A percentile compares a stretch with the other conserved stretches of the same genome.
Evolutionary conservation across 139 green algal genomes (phyloP).

Genomic region (Picochlorum sp.): DNA sequence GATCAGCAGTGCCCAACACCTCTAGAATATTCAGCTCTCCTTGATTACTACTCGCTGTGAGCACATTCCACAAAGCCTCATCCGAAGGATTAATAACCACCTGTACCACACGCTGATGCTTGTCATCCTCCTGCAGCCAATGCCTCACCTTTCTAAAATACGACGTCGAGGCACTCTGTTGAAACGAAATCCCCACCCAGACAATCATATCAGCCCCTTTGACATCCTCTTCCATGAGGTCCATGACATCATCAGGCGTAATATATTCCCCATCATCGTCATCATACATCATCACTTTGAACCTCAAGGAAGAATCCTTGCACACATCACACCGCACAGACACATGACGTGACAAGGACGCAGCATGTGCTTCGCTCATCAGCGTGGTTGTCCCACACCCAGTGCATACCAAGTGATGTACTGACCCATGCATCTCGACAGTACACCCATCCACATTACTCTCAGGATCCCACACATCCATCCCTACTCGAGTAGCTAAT

Average conservation of each 20-base stretch:
- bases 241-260: conserved; percentile 75
- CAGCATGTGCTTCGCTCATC: conserved; percentile 32
- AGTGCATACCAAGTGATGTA: conserved; percentile 46
- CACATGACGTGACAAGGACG: conserved; percentile 20
- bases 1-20: conserved; percentile 49
- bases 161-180: conserved; percentile 71
- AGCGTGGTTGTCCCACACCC: conserved; percentile 35
- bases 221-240: conserved; percentile 75
- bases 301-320: not conserved
- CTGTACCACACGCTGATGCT: conserved; percentile 28
- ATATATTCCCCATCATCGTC: conserved; percentile 71
- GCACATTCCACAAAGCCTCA: conserved; percentile 72
- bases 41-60: conserved; percentile 58
- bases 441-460: conserved; percentile 53
- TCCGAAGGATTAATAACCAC: conserved; percentile 76
- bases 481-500: conserved; percentile 57
- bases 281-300: conserved; percentile 85
- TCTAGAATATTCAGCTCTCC: conserved; percentile 45
- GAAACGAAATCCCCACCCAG: conserved; percentile 89
- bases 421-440: conserved; percentile 87
- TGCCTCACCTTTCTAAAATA: conserved; percentile 74
- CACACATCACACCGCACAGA: not conserved
- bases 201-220: conserved; percentile 64
- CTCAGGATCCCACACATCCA: conserved; percentile 78
- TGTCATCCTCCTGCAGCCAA: conserved; percentile 32